Percentiles rank a stretch among this genome's conserved stretches.
These are phyloP conservation scores for Talaromyces atroroseus DNA, from an alignment of 2,329 filamentous ascomycete genomes.

Conservation along the genomic window DNA sequence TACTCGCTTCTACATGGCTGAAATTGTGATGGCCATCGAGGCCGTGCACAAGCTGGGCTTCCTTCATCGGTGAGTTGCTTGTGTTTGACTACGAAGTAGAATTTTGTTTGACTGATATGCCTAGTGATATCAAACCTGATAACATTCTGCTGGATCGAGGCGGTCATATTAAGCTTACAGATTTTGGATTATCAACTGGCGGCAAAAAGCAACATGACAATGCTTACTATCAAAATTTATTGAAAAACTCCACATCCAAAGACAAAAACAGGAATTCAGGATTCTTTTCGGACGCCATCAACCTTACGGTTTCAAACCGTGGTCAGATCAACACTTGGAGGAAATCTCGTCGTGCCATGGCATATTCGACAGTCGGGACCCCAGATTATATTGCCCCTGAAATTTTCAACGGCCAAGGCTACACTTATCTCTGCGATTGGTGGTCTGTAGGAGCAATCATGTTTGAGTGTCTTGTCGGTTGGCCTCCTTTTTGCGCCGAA, in stretches of 20 bases:
- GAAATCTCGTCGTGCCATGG: conserved; percentile 89
- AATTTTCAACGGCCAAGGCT: conserved; percentile 94
- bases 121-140: conserved; percentile 96
- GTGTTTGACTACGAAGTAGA: background rate
- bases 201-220: conserved; percentile 98
- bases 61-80: conserved; percentile 75
- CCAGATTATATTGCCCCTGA: conserved; percentile 98
- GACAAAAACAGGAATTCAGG: conserved; percentile 85
- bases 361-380: conserved; percentile 96
- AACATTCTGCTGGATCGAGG: conserved; percentile 94
- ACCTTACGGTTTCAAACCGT: conserved; percentile 94
- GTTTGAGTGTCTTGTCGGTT: conserved; percentile 98
- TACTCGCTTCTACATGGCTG: conserved; percentile 97
- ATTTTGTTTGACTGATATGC: background rate
- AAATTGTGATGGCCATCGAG: conserved; percentile 96
- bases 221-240: conserved; percentile 94
- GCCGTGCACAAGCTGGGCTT: conserved; percentile 97
- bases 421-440: conserved; percentile 97
- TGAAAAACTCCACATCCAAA: conserved; percentile 68
- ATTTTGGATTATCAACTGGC: conserved; percentile 95
- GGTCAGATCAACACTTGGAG: conserved; percentile 98
- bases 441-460: conserved; percentile 99
- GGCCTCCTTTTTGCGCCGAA: conserved; percentile 98
- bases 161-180: conserved; percentile 95
- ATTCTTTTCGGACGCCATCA: conserved; percentile 88